A percentile compares a stretch with the other conserved stretches of the same genome.
phyloP scores from a whole-genome alignment of 768 basidiomycete genomes.

The Auriscalpium orientale region DNA sequence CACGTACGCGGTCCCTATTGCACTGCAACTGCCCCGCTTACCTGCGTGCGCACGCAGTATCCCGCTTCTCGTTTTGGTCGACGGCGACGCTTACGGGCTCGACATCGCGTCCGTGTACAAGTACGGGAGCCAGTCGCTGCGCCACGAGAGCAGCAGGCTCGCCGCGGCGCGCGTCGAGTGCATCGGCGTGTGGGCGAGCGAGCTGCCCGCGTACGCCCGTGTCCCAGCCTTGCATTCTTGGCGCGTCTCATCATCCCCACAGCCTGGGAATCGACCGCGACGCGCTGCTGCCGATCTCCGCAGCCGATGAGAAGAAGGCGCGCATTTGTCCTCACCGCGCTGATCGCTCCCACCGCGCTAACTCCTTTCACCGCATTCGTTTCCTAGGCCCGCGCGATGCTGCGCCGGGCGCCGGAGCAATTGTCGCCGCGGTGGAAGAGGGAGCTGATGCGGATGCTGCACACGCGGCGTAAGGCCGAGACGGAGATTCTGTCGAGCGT shows the following conservation, averaged over 20 bases:
- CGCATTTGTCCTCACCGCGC: conserved; percentile 1
- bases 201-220: conserved; percentile 49
- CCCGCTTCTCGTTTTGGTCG: conserved; percentile 74
- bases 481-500: conserved; percentile 58
- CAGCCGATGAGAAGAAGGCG: conserved; percentile 72
- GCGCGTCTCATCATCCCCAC: neutral
- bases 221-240: neutral
- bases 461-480: conserved; percentile 84
- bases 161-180: conserved; percentile 66
- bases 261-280: conserved; percentile 59
- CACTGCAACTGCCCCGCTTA: neutral
- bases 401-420: conserved; percentile 31
- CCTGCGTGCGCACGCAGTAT: conserved; percentile 40
- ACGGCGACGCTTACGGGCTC: conserved; percentile 87
- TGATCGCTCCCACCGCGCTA: neutral
- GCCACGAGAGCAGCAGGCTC: conserved; percentile 63
- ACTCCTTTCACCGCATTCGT: neutral
- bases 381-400: conserved; percentile 54
- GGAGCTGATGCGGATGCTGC: conserved; percentile 75
- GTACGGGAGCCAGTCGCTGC: conserved; percentile 64
- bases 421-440: conserved; percentile 67
- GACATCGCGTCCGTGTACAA: conserved; percentile 89
- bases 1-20: conserved; percentile 33
- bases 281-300: conserved; percentile 58
- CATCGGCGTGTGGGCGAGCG: conserved; percentile 70